These are phyloP conservation scores for Phaseolus lunatus DNA, from an alignment of 306 rosid species.

Conservation along the genomic window DNA sequence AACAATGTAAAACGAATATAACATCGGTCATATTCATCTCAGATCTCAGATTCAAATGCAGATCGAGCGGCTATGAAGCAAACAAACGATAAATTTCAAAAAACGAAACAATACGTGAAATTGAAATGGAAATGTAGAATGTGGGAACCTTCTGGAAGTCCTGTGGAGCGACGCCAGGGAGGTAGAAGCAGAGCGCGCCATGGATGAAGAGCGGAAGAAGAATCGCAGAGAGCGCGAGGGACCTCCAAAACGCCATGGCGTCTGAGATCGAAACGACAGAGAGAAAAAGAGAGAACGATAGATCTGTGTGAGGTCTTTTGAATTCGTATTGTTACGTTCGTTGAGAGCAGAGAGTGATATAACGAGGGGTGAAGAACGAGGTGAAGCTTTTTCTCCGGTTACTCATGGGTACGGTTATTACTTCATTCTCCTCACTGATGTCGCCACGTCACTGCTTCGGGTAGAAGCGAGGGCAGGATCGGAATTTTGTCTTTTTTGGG, in stretches of 20 bases:
- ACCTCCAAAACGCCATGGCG: constrained; percentile 88
- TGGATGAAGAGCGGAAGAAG: constrained; percentile 62
- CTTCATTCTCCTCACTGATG: background rate
- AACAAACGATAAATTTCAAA: background rate
- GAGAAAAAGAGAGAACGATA: background rate
- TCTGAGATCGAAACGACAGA: constrained; percentile 44
- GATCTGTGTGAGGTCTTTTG: constrained; percentile 45
- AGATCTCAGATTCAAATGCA: constrained; percentile 56
- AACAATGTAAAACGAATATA: background rate
- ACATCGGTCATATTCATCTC: background rate
- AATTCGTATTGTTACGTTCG: constrained; percentile 35
- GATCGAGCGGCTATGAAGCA: constrained; percentile 51
- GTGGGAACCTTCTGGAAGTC: constrained; percentile 78
- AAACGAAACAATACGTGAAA: background rate
- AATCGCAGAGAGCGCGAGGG: constrained; percentile 55
- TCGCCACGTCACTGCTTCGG: constrained; percentile 42
- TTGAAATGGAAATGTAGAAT: background rate
- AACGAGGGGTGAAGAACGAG: constrained; percentile 23
- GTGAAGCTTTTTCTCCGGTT: constrained; percentile 34
- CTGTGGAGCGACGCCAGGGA: constrained; percentile 99
- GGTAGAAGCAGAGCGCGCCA: constrained; percentile 76
- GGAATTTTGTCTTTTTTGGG: background rate
- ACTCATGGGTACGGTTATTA: constrained; percentile 30
- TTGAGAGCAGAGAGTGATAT: constrained; percentile 12
- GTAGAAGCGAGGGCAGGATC: constrained; percentile 31